Conservation (phyloP, 2,329 filamentous ascomycete species). For the Neofusicoccum ribis region DNA sequence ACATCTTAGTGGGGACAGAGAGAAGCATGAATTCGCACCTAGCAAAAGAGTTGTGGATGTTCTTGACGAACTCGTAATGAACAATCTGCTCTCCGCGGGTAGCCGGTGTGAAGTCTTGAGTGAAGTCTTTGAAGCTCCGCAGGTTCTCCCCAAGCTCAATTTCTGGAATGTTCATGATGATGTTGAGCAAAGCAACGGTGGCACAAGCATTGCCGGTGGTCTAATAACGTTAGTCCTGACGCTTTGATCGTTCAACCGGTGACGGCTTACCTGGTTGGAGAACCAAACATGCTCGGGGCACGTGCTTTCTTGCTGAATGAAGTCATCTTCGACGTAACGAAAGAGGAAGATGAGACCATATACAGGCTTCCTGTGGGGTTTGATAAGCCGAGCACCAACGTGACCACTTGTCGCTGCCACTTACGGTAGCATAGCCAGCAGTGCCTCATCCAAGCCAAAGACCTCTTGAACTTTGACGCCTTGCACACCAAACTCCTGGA, state of each 20-base stretch:
- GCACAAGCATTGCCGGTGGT: conserved; percentile 84
- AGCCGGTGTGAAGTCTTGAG: conserved; percentile 66
- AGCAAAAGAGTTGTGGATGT: conserved; percentile 85
- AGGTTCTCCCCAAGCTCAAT: conserved; percentile 71
- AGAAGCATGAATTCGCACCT: conserved; percentile 45
- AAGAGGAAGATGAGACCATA: conserved; percentile 90
- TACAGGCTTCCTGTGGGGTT: conserved; percentile 61
- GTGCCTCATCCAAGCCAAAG: conserved; percentile 67
- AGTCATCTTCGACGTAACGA: conserved; percentile 59
- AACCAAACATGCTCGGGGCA: conserved; percentile 80
- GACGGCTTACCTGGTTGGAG: conserved; percentile 72
- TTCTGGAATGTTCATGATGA: conserved; percentile 77
- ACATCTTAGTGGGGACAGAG: neutral
- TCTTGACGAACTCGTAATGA: conserved; percentile 73
- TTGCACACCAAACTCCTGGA: conserved; percentile 74
- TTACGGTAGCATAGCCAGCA: conserved; percentile 61
- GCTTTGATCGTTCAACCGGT: neutral
- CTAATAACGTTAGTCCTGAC: conserved; percentile 42
- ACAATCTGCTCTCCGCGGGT: conserved; percentile 75
- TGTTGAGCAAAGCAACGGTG: conserved; percentile 89
- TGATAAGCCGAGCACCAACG: neutral
- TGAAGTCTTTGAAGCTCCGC: conserved; percentile 70
- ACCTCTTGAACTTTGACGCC: conserved; percentile 76
- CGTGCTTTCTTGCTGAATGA: conserved; percentile 52
- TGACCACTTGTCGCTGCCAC: neutral